These are phyloP conservation scores for Solanum piurae DNA, from an alignment of 257 asterid genomes.

Conservation along the genomic window DNA sequence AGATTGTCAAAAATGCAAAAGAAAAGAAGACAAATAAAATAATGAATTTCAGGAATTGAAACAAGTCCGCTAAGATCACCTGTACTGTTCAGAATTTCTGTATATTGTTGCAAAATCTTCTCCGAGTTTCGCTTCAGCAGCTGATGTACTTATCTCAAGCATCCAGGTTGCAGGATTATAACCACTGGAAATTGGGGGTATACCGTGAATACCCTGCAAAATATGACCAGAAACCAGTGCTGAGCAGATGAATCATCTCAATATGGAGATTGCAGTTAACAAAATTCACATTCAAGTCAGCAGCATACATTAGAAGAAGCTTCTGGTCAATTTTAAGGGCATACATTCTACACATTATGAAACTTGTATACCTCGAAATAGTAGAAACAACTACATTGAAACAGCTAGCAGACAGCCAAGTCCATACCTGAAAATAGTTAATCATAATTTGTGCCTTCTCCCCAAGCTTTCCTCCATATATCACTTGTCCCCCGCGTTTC, in stretches of 20 bases:
- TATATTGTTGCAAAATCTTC: slow-evolving; percentile 56
- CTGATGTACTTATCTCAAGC: slow-evolving; percentile 73
- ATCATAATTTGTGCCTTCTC: slow-evolving; percentile 61
- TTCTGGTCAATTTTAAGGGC: background rate
- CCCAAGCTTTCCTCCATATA: slow-evolving; percentile 91
- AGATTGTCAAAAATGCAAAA: background rate
- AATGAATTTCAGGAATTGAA: background rate
- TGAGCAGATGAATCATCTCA: background rate
- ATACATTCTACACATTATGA: background rate
- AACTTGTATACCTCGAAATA: background rate
- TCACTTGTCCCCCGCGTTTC: slow-evolving; percentile 90
- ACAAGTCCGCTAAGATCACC: slow-evolving; percentile 21
- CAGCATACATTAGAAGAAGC: background rate
- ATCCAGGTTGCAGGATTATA: slow-evolving; percentile 95
- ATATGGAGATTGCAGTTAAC: background rate
- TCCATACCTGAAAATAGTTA: slow-evolving; percentile 62
- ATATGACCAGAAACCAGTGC: background rate
- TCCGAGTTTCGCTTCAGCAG: slow-evolving; percentile 49
- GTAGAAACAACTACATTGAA: background rate
- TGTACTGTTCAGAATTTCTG: slow-evolving; percentile 43
- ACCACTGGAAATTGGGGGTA: slow-evolving; percentile 45
- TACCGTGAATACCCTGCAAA: slow-evolving; percentile 42
- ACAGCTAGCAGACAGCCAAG: background rate
- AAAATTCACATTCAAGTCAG: background rate
- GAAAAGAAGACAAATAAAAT: background rate